Evolutionary conservation across 805 yeast genomes (phyloP), one percentile per base, ranked within the genome.

Genomic region (Wickerhamomyces xylosicus): DNA sequence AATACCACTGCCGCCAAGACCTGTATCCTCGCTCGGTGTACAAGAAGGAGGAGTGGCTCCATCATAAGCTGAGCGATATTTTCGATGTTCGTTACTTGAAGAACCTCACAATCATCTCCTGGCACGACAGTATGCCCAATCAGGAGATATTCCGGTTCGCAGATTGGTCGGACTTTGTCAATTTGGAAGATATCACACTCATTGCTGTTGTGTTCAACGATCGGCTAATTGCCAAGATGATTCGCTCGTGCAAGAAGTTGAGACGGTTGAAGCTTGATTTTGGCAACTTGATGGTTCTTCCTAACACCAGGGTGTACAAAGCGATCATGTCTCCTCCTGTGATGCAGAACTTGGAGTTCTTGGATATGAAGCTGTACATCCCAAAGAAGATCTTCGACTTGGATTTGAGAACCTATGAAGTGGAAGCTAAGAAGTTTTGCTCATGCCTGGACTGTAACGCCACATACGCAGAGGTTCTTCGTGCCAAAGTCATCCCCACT

Each of bases 1-100:
- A 65, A 42, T 41, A 65, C 16, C 70, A 66, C 47, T 64, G 66
- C 61, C 49, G 70, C 37, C 48, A 58, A n/a, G 70, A 66, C 43
- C 56, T 56, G 37, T 65, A 57, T 42, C 59, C 60, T 15, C 42
- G 47, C 1, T 38, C 46, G 20, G 49, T 63, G 33, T 62, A 61
- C 36, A 38, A 39, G 28, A 42, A 50, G 27, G 39, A 43, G 25
- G 47, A 48, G 5, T 46, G 47, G 31, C 45, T 47, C 33, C 39
- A 49, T 8, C 45, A 47, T 3, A 48, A 49, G 39, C 45, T 64
- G 20, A 54, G 58, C 7, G 69, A 66, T 33, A 41, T 65, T 2
- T 63, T 66, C 37, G 66, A 63, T 43, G 46, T 52, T 3, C 47
- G 59, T 35, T 45, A 56, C 3, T 48, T 66, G 38, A 61, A 58